Base-by-base conservation (phyloP, 352 stramenopile genomes). In the Phytophthora palmivora region DNA sequence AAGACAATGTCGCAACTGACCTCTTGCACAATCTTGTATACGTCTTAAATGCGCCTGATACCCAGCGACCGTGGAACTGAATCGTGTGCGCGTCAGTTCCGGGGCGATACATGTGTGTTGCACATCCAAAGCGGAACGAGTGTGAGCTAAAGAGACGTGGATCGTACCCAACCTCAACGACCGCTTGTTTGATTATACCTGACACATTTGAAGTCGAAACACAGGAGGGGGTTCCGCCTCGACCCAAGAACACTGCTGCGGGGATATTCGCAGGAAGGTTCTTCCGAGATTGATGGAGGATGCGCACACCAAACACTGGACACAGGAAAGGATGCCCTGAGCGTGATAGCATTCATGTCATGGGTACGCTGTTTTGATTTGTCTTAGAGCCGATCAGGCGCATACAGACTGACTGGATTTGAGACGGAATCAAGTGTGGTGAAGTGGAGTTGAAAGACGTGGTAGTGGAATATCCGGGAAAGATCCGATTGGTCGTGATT, bases 321-420 rank as follows among this genome's bases (percentile, higher is more conserved):
- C 7, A 34, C 30, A 55, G 6, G 11, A 45, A 44, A 8, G 4
- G 19, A 12, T 55, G 47, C 21, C 32, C 47, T 4, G 33, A 55
- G 6, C 33, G 47, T n/a, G 19, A 44, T 5, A 55, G 32, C 19
- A n/a, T n/a, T n/a, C n/a, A n/a, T n/a, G n/a, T n/a, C n/a, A n/a
- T 34, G 6, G 30, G 2, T 2, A 34, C 30, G 11, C 33, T 19
- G 47, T 14, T 21, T 22, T 44, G 16, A 15, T 26, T 44, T 16
- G 33, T 55, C 21, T 55, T 55, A n/a, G 47, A 55, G 6, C 47
- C 32, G 3, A 22, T 22, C 4, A 55, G 12, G 6, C 47, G 12
- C 16, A 55, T 24, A n/a, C 32, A 19, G 7, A 45, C 32, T 2
- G 47, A 55, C 22, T 14, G 19, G 12, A 12, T 21, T 32, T 55